Evolutionary conservation across 1,139 yeast genomes (phyloP).

Genomic region (Suhomyces maxii): DNA sequence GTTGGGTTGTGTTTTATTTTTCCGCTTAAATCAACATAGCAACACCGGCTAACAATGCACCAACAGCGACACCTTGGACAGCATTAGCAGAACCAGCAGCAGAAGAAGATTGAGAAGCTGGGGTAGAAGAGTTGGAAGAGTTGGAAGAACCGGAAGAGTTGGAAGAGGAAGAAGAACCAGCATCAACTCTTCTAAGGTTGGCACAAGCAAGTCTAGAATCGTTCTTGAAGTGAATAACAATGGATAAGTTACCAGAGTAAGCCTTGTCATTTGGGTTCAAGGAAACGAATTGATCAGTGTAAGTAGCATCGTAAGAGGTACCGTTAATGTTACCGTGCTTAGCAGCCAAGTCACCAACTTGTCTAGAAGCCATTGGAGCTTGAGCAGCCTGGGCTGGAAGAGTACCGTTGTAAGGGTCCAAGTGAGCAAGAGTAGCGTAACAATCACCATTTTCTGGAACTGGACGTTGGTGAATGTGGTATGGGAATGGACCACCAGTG

Average conservation of each 20-base stretch:
- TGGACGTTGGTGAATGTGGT: constrained; percentile 41
- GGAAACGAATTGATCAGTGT: constrained; percentile 39
- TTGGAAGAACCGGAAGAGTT: constrained; percentile 7
- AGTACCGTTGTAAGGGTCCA: constrained; percentile 42
- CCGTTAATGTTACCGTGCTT: constrained; percentile 38
- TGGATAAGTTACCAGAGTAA: constrained; percentile 38
- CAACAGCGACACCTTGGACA: constrained; percentile 18
- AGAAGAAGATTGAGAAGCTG: constrained; percentile 7
- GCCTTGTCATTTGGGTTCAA: constrained; percentile 37
- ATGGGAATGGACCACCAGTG: constrained; percentile 42
- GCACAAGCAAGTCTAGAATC: constrained; percentile 43
- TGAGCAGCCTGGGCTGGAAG: constrained; percentile 23
- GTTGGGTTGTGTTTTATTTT: too few species aligned
- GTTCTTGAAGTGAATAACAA: constrained; percentile 38
- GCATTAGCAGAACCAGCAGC: constrained; percentile 11
- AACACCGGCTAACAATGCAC: constrained; percentile 16
- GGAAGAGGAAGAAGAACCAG: constrained; percentile 4
- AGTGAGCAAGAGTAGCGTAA: constrained; percentile 37
- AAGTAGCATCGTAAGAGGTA: constrained; percentile 23
- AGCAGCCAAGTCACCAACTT: constrained; percentile 46
- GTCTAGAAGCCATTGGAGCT: constrained; percentile 21
- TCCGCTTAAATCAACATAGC: constrained; percentile 15
- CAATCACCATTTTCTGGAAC: constrained; percentile 45
- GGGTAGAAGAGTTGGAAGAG: background rate
- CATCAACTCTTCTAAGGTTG: constrained; percentile 26